Evolutionary conservation across 2,329 filamentous ascomycete species (phyloP), one percentile per base, ranked within the genome.

Genomic region (Corynespora cassiicola): DNA sequence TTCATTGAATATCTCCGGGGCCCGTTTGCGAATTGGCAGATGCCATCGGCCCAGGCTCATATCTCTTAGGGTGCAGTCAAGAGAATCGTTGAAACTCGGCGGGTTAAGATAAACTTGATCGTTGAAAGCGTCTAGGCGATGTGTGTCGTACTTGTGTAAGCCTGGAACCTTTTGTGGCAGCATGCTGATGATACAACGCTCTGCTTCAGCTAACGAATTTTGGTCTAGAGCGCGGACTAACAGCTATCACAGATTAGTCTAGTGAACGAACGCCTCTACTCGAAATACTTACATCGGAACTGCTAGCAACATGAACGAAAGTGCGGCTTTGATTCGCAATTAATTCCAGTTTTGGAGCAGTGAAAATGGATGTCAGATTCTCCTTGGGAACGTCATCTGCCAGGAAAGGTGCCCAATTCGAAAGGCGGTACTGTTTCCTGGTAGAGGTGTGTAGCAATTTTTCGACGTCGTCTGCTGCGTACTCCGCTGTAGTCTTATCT

Each of bases 401-500:
- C 3, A 63, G 31, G 16, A 50, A 40, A 2, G 32, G 46, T 20
- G 42, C 18, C 55, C 64, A 68, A 5, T 36, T 39, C 7, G 42
- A 41, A 6, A 68, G 22, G 11, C 54, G 25, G 30, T 67, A 52
- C 10, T 37, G 45, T 8, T 39, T 41, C 2, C 31, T 16, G n/a
- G 48, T 45, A 2, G 50, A 44, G 11, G 50, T 43, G 19, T 46
- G 33, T 15, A 69, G 32, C 1, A 54, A 44, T 8, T 50, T 34
- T 29, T 64, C 55, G 17, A 70, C 44, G 33, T 70, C 66, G 26
- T 63, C 51, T 3, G 64, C 63, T 6, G 61, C 59, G 31, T 67
- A 66, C 28, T 67, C 63, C 10, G 65, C 61, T 16, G 53, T 64
- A 29, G 37, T 61, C 30, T 66, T 68, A 36, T 66, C 59, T 19